Conservation (phyloP, 805 yeast species). For the Yarrowia sp. region DNA sequence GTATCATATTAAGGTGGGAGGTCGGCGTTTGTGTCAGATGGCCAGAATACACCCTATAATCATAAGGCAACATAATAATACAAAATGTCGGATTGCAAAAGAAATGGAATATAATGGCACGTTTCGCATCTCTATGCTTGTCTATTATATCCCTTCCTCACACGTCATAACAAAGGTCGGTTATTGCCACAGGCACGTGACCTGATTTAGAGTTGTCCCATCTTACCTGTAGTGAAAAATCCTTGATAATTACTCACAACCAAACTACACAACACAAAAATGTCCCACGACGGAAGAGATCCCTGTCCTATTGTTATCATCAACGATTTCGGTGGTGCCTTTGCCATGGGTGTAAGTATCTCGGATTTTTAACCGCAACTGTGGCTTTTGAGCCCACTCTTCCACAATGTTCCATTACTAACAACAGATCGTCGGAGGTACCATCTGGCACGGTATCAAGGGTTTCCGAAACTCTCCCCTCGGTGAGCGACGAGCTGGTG, state of each 20-base stretch:
- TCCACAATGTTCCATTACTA: conserved; percentile 33
- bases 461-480: conserved; percentile 97
- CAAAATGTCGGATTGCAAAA: no score
- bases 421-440: conserved; percentile 82
- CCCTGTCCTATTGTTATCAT: conserved; percentile 98
- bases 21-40: no score
- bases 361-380: neutral
- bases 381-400: neutral
- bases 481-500: conserved; percentile 93
- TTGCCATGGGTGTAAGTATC: conserved; percentile 86
- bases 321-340: conserved; percentile 98
- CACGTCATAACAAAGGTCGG: neutral
- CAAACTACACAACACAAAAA: conserved; percentile 29
- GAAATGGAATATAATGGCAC: no score
- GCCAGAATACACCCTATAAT: no score
- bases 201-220: conserved; percentile 21
- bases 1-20: no score
- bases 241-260: conserved; percentile 34
- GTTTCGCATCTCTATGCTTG: no score
- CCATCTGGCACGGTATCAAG: conserved; percentile 98
- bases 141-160: no score
- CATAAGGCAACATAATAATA: no score
- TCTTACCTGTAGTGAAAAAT: conserved; percentile 30
- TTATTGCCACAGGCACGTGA: conserved; percentile 27
- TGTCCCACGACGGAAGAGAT: conserved; percentile 89